Evolutionary conservation across 2,329 filamentous ascomycete species (phyloP).

Genomic region (Herpotrichia juniperi): DNA sequence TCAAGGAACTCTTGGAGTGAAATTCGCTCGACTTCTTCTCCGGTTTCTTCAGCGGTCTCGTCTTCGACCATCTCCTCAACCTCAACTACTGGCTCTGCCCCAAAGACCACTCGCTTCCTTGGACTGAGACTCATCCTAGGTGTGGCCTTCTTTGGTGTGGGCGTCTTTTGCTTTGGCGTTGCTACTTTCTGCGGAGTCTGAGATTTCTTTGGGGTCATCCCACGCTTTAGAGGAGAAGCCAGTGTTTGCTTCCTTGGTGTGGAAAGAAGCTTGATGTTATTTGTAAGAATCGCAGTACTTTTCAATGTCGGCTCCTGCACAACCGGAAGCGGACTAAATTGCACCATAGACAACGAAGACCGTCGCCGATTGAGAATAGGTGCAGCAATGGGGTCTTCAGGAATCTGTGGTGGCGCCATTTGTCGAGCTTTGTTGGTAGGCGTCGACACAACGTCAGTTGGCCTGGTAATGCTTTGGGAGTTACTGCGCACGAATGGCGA

Average conservation of each 20-base stretch:
- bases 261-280: slow-evolving; percentile 55
- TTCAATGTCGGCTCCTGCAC: slow-evolving; percentile 37
- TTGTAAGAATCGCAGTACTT: slow-evolving; percentile 43
- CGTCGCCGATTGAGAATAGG: slow-evolving; percentile 42
- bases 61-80: slow-evolving; percentile 32
- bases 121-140: slow-evolving; percentile 40
- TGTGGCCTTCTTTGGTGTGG: slow-evolving; percentile 40
- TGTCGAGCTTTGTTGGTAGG: slow-evolving; percentile 24
- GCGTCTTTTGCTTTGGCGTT: slow-evolving; percentile 49
- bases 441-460: slow-evolving; percentile 24
- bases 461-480: slow-evolving; percentile 23
- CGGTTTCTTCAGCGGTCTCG: slow-evolving; percentile 18
- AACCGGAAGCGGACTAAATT: slow-evolving; percentile 42
- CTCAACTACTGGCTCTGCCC: slow-evolving; percentile 28
- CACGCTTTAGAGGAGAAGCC: slow-evolving; percentile 50
- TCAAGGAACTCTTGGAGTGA: slow-evolving; percentile 92
- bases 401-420: slow-evolving; percentile 24
- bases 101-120: slow-evolving; percentile 41
- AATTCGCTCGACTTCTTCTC: slow-evolving; percentile 64
- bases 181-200: slow-evolving; percentile 45
- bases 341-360: slow-evolving; percentile 40
- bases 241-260: slow-evolving; percentile 56
- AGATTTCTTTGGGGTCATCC: slow-evolving; percentile 43
- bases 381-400: slow-evolving; percentile 40
- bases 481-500: slow-evolving; percentile 40